phyloP scores from a whole-genome alignment of 306 rosid species.

The Ochetophila trinervis region DNA sequence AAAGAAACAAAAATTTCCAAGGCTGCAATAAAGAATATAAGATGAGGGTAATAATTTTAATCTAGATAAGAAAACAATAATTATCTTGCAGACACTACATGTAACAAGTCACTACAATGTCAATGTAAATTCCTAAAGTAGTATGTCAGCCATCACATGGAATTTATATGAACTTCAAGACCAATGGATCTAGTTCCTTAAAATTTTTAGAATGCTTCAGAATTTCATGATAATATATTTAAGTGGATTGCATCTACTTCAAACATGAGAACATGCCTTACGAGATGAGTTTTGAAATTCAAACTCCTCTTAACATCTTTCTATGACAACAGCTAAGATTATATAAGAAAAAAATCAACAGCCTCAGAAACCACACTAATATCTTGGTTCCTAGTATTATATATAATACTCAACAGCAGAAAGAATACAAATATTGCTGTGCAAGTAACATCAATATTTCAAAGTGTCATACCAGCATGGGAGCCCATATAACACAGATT shows the following conservation, averaged over 20 bases:
- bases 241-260: neutral
- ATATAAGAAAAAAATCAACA: slow-evolving; percentile 9
- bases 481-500: slow-evolving; percentile 97
- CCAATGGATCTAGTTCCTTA: neutral
- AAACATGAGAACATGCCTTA: neutral
- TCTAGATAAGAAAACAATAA: too few species aligned
- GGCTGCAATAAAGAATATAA: too few species aligned
- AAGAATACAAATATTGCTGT: slow-evolving; percentile 2
- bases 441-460: slow-evolving; percentile 3
- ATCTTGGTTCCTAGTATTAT: slow-evolving; percentile 8
- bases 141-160: too few species aligned
- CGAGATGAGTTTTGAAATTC: neutral
- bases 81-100: too few species aligned
- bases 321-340: neutral
- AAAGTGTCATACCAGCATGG: slow-evolving; percentile 85
- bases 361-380: neutral
- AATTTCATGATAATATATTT: neutral
- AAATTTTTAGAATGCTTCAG: neutral
- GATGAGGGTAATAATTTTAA: too few species aligned
- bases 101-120: too few species aligned
- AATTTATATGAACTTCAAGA: too few species aligned
- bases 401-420: slow-evolving; percentile 10
- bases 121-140: too few species aligned
- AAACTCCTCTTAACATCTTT: neutral
- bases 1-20: too few species aligned